phyloP scores from a whole-genome alignment of 179 eudicot genomes.

The Heliamphora pulchella region DNA sequence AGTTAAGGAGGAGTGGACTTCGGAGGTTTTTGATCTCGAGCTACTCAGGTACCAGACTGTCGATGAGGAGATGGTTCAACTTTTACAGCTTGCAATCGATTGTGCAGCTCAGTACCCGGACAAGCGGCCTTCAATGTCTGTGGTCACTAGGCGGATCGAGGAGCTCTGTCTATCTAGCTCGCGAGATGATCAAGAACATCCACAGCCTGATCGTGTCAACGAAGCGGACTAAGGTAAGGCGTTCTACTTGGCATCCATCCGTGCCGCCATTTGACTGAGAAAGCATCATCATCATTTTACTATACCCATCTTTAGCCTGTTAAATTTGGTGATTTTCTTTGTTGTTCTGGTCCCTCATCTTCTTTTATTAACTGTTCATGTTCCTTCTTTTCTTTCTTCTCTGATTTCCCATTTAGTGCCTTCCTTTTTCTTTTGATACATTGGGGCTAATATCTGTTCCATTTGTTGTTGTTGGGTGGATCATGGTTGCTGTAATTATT shows the following conservation, averaged over 20 bases:
- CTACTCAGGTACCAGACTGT: slow-evolving; percentile 56
- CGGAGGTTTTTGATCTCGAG: slow-evolving; percentile 59
- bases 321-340: slow-evolving; percentile 6
- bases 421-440: slow-evolving; percentile 9
- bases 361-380: neutral
- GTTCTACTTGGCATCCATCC: neutral
- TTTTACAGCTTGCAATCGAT: slow-evolving; percentile 54
- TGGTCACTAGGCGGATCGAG: slow-evolving; percentile 39
- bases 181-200: slow-evolving; percentile 13
- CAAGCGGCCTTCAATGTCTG: slow-evolving; percentile 47
- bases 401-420: slow-evolving; percentile 4
- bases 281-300: neutral
- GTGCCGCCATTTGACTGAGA: neutral
- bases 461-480: slow-evolving; percentile 17
- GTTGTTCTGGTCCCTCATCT: neutral
- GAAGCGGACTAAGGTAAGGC: slow-evolving; percentile 8
- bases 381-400: neutral
- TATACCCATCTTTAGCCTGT: slow-evolving; percentile 4
- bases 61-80: slow-evolving; percentile 65
- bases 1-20: slow-evolving; percentile 59
- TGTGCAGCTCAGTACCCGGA: slow-evolving; percentile 63
- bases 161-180: slow-evolving; percentile 33
- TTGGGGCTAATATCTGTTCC: slow-evolving; percentile 12
- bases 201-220: slow-evolving; percentile 13
- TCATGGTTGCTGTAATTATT: slow-evolving; percentile 23